phyloP scores from a whole-genome alignment of 495 filamentous ascomycete genomes.

The Durotheca rogersii region DNA sequence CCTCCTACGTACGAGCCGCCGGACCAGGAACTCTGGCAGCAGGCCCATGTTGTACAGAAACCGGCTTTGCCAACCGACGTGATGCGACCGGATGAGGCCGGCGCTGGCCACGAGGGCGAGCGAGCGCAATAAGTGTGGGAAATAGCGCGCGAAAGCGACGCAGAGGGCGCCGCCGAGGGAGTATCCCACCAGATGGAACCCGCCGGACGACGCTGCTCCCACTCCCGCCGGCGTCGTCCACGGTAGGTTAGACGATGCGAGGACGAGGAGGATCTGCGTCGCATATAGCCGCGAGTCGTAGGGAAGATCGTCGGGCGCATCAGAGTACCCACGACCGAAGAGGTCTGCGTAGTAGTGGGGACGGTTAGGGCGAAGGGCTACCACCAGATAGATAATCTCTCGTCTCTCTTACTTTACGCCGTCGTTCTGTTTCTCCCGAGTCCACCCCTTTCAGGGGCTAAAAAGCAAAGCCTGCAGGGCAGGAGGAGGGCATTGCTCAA shows the following conservation, averaged over 20 bases:
- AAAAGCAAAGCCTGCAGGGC: too few species aligned
- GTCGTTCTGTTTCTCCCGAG: too few species aligned
- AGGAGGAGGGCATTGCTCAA: neutral
- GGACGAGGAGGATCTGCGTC: constrained; percentile 68
- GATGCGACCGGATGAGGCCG: constrained; percentile 67
- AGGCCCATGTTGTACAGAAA: constrained; percentile 62
- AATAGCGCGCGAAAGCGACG: constrained; percentile 69
- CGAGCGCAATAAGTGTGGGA: constrained; percentile 64
- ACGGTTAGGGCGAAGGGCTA: too few species aligned
- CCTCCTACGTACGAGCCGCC: constrained; percentile 54
- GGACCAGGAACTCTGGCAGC: constrained; percentile 59
- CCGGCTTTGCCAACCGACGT: constrained; percentile 58
- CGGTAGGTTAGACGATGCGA: constrained; percentile 66
- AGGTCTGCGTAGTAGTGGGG: too few species aligned
- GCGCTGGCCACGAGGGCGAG: constrained; percentile 74
- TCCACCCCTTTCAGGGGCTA: neutral
- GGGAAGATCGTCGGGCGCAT: constrained; percentile 62
- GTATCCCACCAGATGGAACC: constrained; percentile 78
- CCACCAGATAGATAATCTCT: too few species aligned
- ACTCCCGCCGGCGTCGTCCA: constrained; percentile 60
- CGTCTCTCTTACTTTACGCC: too few species aligned
- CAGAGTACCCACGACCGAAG: constrained; percentile 78
- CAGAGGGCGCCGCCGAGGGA: constrained; percentile 80
- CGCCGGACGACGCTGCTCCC: constrained; percentile 4
- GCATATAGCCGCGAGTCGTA: constrained; percentile 76